A percentile compares a stretch with the other conserved stretches of the same genome.
Evolutionary conservation across 2,329 filamentous ascomycete genomes (phyloP).

Genomic region (Fusarium caatingaense): DNA sequence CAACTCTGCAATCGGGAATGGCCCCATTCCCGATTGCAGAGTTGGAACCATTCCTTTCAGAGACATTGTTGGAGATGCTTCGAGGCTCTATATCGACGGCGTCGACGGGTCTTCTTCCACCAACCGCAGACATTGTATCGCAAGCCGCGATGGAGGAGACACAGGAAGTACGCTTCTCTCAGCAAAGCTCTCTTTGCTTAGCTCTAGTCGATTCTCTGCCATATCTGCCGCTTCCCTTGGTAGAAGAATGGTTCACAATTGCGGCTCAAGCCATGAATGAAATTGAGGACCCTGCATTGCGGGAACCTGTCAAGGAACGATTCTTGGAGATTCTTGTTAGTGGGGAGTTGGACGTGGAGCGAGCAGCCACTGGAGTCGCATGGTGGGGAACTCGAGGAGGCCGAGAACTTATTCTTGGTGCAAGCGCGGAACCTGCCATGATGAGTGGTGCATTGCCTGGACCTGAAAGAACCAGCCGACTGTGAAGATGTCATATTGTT

Average conservation of each 20-base stretch:
- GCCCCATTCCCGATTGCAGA: slow-evolving; percentile 80
- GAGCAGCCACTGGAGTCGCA: slow-evolving; percentile 79
- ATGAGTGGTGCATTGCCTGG: slow-evolving; percentile 66
- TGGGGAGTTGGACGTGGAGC: slow-evolving; percentile 90
- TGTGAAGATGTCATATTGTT: slow-evolving; percentile 46
- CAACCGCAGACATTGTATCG: slow-evolving; percentile 53
- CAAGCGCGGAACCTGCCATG: slow-evolving; percentile 49
- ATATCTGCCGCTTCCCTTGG: slow-evolving; percentile 73
- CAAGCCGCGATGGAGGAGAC: slow-evolving; percentile 44
- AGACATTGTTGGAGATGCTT: slow-evolving; percentile 82
- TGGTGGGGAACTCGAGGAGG: slow-evolving; percentile 81
- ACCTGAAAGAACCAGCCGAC: slow-evolving; percentile 49
- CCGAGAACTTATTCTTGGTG: slow-evolving; percentile 61
- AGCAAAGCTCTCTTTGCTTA: slow-evolving; percentile 81
- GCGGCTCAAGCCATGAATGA: slow-evolving; percentile 74
- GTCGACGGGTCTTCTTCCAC: slow-evolving; percentile 55
- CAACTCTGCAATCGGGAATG: too few species aligned
- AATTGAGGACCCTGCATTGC: slow-evolving; percentile 71
- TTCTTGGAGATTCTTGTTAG: slow-evolving; percentile 84
- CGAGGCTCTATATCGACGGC: slow-evolving; percentile 69
- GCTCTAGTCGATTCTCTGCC: slow-evolving; percentile 84
- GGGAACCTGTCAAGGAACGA: slow-evolving; percentile 73
- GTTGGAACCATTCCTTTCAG: slow-evolving; percentile 80
- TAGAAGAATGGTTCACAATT: slow-evolving; percentile 85
- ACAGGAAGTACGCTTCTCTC: slow-evolving; percentile 65